Percentiles rank a stretch among this genome's conserved stretches.
Conservation (phyloP, 192 early-diverging fungal genomes). For the Umbelopsis vinacea region DNA sequence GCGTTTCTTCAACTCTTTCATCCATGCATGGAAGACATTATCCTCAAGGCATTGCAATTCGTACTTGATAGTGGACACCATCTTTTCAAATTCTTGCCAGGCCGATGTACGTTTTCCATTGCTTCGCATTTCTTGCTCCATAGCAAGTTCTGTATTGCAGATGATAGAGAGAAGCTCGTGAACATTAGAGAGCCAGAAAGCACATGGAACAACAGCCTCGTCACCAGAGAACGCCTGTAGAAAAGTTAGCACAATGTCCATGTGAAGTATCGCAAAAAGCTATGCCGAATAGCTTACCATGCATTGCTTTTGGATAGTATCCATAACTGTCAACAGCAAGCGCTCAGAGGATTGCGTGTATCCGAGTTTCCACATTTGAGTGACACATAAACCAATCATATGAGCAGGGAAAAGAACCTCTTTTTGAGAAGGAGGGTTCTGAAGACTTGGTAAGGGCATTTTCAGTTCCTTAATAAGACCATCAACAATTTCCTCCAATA, state of each 20-base stretch:
- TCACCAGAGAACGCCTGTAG: constrained; percentile 72
- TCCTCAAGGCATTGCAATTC: constrained; percentile 88
- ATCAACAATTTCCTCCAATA: constrained; percentile 81
- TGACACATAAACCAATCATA: constrained; percentile 80
- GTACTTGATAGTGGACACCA: constrained; percentile 82
- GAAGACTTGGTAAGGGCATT: constrained; percentile 83
- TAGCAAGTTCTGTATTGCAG: constrained; percentile 67
- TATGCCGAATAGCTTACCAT: constrained; percentile 39
- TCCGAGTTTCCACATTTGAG: constrained; percentile 83
- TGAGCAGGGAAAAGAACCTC: constrained; percentile 97
- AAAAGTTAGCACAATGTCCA: neutral
- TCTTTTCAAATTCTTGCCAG: constrained; percentile 73
- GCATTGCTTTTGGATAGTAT: constrained; percentile 73
- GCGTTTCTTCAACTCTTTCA: constrained; percentile 94
- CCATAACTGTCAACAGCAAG: constrained; percentile 83
- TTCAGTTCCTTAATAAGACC: constrained; percentile 86
- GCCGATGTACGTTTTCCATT: constrained; percentile 9
- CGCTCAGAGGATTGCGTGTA: constrained; percentile 78
- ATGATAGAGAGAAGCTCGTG: constrained; percentile 92
- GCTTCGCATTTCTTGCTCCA: constrained; percentile 62
- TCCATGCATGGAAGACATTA: constrained; percentile 97
- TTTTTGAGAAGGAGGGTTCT: constrained; percentile 73
- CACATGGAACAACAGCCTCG: constrained; percentile 71
- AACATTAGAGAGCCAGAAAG: constrained; percentile 96
- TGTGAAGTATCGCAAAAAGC: neutral